Conservation (phyloP, 228 moss, liverwort and hornwort genomes). For the Sphagnum fallax region DNA sequence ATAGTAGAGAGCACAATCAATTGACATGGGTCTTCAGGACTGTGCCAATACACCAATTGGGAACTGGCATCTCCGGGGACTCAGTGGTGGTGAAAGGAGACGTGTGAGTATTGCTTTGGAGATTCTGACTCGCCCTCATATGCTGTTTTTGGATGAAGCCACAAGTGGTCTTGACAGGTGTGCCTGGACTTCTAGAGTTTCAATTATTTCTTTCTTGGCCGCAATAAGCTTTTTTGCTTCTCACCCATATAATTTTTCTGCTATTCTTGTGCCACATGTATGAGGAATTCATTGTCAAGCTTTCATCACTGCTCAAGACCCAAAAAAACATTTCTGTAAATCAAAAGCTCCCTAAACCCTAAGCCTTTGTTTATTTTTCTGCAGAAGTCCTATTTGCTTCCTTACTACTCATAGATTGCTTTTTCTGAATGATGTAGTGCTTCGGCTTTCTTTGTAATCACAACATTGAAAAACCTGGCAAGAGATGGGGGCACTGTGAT, state of each 20-base stretch:
- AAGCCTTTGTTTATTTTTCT: too few relatives aligned
- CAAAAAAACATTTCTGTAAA: too few relatives aligned
- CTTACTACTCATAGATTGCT: too few relatives aligned
- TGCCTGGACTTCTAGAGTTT: too few relatives aligned
- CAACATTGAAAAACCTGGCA: constrained; percentile 47
- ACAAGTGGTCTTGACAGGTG: constrained; percentile 67
- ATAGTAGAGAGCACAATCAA: constrained; percentile 37
- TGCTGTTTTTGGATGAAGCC: constrained; percentile 57
- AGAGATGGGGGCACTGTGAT: constrained; percentile 53
- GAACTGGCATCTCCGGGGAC: constrained; percentile 59
- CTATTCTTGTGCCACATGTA: too few relatives aligned
- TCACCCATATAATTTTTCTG: too few relatives aligned
- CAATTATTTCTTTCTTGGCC: too few relatives aligned
- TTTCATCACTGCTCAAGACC: too few relatives aligned
- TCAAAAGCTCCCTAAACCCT: too few relatives aligned
- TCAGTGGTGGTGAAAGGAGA: constrained; percentile 59
- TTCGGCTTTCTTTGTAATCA: constrained; percentile 51
- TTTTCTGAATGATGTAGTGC: constrained; percentile 19
- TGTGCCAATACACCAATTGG: constrained; percentile 58
- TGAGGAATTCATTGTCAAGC: too few relatives aligned
- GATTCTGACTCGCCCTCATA: constrained; percentile 45
- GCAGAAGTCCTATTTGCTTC: too few relatives aligned
- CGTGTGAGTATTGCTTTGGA: constrained; percentile 58
- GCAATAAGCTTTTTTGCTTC: too few relatives aligned
- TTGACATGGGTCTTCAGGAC: constrained; percentile 56